phyloP scores from a whole-genome alignment of 352 stramenopile genomes.

The Discostella stelligera region DNA sequence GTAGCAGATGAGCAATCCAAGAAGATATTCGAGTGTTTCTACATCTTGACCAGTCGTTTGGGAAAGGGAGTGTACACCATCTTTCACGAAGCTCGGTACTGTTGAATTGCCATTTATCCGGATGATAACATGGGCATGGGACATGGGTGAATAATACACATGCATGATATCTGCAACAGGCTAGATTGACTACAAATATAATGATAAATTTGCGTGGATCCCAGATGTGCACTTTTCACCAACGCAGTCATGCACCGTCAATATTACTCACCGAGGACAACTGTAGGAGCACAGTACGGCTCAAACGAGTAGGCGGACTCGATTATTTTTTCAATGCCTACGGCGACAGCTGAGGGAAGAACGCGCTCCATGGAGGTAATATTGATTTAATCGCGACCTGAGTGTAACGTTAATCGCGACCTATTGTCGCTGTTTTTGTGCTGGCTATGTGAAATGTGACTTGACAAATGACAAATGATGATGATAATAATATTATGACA shows the following conservation, averaged over 20 bases:
- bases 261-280: slow-evolving; percentile 75
- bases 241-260: background rate
- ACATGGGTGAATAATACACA: no score
- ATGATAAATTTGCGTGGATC: background rate
- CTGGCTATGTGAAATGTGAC: no score
- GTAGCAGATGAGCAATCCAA: slow-evolving; percentile 92
- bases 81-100: slow-evolving; percentile 73
- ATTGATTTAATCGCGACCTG: background rate
- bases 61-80: slow-evolving; percentile 56
- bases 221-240: background rate
- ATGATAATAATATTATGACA: no score
- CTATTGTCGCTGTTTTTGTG: no score
- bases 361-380: slow-evolving; percentile 55
- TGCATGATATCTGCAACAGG: background rate
- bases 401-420: no score
- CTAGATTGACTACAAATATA: no score
- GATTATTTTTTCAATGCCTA: slow-evolving; percentile 54
- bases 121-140: background rate
- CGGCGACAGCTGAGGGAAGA: slow-evolving; percentile 34
- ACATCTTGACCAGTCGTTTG: slow-evolving; percentile 77
- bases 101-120: slow-evolving; percentile 24
- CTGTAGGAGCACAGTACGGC: slow-evolving; percentile 62
- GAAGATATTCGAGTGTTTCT: slow-evolving; percentile 85
- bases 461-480: no score
- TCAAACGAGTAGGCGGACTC: slow-evolving; percentile 73